Conservation (phyloP, 306 rosid genomes). For the Begonia peltatifolia region DNA sequence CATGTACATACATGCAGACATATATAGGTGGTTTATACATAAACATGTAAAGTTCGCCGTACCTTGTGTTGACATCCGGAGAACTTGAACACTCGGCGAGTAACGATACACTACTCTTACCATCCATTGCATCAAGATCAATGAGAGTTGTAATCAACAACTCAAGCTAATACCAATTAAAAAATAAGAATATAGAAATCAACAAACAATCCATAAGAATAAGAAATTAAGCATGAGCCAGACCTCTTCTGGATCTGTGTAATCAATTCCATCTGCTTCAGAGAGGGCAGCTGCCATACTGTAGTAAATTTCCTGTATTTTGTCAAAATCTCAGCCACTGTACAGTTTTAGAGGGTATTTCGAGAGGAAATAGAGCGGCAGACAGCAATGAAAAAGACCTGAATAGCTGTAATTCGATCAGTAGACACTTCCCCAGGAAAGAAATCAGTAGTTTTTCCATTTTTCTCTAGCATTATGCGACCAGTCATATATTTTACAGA, state of each 20-base stretch:
- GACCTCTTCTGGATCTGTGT: slow-evolving; percentile 97
- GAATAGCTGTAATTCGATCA: slow-evolving; percentile 57
- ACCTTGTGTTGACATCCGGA: slow-evolving; percentile 84
- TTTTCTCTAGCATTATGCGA: slow-evolving; percentile 53
- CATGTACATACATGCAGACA: not conserved
- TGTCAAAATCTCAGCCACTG: not conserved
- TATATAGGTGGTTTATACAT: not conserved
- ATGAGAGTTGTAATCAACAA: slow-evolving; percentile 72
- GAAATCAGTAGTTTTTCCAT: slow-evolving; percentile 50
- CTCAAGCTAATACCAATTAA: slow-evolving; percentile 57
- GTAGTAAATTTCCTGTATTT: slow-evolving; percentile 77
- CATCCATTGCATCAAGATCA: slow-evolving; percentile 95
- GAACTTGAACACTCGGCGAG: slow-evolving; percentile 86
- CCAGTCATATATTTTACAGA: slow-evolving; percentile 29
- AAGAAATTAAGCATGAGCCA: slow-evolving; percentile 11
- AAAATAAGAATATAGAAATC: slow-evolving; percentile 11
- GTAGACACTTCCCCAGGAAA: slow-evolving; percentile 64
- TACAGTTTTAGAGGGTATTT: slow-evolving; percentile 10
- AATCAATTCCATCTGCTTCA: slow-evolving; percentile 94
- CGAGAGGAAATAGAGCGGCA: slow-evolving; percentile 2
- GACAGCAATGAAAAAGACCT: slow-evolving; percentile 27
- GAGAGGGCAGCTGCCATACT: slow-evolving; percentile 88
- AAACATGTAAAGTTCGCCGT: slow-evolving; percentile 2
- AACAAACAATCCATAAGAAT: slow-evolving; percentile 8
- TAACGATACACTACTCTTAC: slow-evolving; percentile 70